Evolutionary conservation across 164 flowering plant species (phyloP).

Genomic region (Kalanchoe fedtschenkoi): DNA sequence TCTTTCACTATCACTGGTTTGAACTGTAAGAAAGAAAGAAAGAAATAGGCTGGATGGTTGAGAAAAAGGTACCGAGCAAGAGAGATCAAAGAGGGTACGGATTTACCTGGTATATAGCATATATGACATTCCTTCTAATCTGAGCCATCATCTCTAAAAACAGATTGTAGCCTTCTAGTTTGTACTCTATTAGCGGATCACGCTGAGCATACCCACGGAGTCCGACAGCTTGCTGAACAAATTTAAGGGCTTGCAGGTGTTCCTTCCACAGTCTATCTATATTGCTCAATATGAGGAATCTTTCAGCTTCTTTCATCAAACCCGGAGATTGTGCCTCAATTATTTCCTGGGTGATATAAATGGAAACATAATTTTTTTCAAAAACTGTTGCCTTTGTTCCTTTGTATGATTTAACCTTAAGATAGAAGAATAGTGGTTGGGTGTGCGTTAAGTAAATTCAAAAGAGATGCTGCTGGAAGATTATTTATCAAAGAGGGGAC

Average conservation of each 20-base stretch:
- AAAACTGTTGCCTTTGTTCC: not conserved
- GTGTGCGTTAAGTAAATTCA: too few species aligned
- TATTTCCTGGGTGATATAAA: constrained; percentile 43
- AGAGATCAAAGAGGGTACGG: not conserved
- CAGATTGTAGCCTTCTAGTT: constrained; percentile 95
- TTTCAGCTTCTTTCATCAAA: constrained; percentile 94
- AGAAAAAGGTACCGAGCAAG: not conserved
- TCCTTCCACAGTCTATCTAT: constrained; percentile 97
- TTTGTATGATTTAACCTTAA: not conserved
- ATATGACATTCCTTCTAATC: constrained; percentile 91
- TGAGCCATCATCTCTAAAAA: constrained; percentile 99
- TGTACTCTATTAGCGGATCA: constrained; percentile 96
- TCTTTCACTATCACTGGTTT: constrained; percentile 60
- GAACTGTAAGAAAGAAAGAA: constrained; percentile 34
- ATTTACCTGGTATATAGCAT: constrained; percentile 85
- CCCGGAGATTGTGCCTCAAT: constrained; percentile 86
- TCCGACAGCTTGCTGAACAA: constrained; percentile 98
- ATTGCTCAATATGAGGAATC: constrained; percentile 79
- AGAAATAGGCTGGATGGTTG: not conserved
- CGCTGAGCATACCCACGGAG: constrained; percentile 96
- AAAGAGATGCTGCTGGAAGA: not conserved
- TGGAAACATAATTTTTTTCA: not conserved
- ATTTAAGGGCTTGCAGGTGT: constrained; percentile 91
- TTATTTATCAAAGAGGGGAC: not conserved
- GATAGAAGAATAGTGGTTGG: not conserved